Evolutionary conservation across 495 filamentous ascomycete genomes (phyloP), one percentile per base, ranked within the genome.

Genomic region (Penicillium arizonense): DNA sequence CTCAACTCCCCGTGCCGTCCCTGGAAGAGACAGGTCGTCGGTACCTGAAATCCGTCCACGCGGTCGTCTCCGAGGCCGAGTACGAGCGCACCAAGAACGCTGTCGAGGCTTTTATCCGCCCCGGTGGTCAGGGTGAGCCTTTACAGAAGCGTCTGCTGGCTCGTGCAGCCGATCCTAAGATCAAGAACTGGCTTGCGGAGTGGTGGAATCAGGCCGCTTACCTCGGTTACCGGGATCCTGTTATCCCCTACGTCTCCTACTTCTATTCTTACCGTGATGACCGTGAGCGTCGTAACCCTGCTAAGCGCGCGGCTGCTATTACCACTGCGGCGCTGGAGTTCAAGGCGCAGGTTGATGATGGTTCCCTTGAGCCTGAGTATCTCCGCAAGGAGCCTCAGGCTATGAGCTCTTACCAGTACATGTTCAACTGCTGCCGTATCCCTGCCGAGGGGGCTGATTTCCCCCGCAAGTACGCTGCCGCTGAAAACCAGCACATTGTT

Each of bases 231-330:
- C 89, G 93, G 53, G 95, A 97, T 71, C 95, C 95, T 33, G 89
- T 99, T 24, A 88, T 97, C 26, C 95, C 95, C 50, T 99, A 97
- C 68, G 95, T 99, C 58, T 96, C 90, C 68, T 99, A 99, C 80
- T 99, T 99, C 76, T 99, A 99, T 77, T 96, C 91, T 33, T 93
- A 96, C 79, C 83, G 88, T 48, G 95, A 99, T 69, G 95, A 99
- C 68, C 85, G 91, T 44, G 79, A 86, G 62, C 84, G 93, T 49
- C 86, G 91, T 33, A 80, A 96, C 74, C 95, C 94, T 4, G 88
- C 86, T 51, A 93, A 94, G 77, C 88, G 95, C 51, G 95, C 95
- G 12, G 95, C 95, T 1, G 91, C 91, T 40, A 84, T 99, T 57
- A 84, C 89, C 2, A 89, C 87, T 10, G 88, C 89, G 3, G 84